Evolutionary conservation across 495 filamentous ascomycete genomes (phyloP).

Genomic region (Copromyces sp.): DNA sequence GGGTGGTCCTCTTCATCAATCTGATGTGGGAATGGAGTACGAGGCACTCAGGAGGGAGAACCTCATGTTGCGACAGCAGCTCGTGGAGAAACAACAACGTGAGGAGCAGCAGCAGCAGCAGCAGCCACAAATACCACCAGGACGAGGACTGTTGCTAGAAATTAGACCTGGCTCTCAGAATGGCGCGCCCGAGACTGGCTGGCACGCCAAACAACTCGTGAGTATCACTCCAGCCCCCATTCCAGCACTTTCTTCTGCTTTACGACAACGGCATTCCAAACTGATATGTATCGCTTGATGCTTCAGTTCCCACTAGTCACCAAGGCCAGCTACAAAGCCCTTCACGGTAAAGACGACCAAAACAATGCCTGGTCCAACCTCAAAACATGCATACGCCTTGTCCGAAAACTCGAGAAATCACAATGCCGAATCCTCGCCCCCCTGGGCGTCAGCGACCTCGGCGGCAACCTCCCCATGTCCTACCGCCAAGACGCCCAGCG

Average conservation of each 20-base stretch:
- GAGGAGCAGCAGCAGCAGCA: not conserved
- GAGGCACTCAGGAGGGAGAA: not conserved
- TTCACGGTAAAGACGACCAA: not conserved
- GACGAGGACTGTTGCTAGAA: not conserved
- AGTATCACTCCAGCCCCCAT: not conserved
- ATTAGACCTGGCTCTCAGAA: not conserved
- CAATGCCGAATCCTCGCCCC: not conserved
- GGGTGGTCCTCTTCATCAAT: not conserved
- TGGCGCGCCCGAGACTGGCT: not conserved
- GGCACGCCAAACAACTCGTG: not conserved
- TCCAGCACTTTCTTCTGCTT: not conserved
- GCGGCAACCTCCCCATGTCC: not conserved
- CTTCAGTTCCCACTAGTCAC: not conserved
- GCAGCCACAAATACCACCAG: not conserved
- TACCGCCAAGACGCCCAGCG: slow-evolving; percentile 23
- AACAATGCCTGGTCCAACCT: not conserved
- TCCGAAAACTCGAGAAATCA: not conserved
- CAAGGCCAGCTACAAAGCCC: not conserved
- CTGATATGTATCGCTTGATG: not conserved
- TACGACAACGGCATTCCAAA: not conserved
- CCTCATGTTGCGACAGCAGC: not conserved
- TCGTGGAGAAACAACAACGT: not conserved
- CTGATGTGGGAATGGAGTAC: not conserved
- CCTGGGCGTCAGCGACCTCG: not conserved
- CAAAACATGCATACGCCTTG: not conserved